These are phyloP conservation scores for Dendrocalamus latiflorus DNA, from an alignment of 202 grass and related monocot genomes.

Conservation along the genomic window DNA sequence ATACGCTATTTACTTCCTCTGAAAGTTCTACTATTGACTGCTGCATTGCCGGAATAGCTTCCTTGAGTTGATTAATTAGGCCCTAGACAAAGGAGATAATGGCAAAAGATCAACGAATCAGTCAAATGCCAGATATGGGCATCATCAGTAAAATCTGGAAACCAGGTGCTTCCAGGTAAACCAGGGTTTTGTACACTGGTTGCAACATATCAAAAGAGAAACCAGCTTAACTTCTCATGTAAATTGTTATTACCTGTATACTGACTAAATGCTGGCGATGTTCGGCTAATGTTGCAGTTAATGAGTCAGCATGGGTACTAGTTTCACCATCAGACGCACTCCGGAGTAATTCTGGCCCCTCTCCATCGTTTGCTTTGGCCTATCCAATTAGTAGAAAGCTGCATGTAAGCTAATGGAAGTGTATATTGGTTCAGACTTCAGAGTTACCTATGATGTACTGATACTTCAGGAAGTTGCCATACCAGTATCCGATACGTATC, in stretches of 20 bases:
- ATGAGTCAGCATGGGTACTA: constrained; percentile 84
- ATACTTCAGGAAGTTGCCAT: background rate
- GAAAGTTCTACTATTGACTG: constrained; percentile 84
- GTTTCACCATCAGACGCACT: constrained; percentile 62
- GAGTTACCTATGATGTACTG: background rate
- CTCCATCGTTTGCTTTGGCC: constrained; percentile 96
- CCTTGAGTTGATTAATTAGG: constrained; percentile 94
- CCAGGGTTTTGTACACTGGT: background rate
- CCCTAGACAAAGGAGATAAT: too few relatives aligned
- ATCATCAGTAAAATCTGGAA: constrained; percentile 30
- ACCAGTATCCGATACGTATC: background rate
- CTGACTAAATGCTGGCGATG: constrained; percentile 97
- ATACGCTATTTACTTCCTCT: constrained; percentile 68
- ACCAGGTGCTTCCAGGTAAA: background rate
- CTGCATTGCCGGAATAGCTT: constrained; percentile 90
- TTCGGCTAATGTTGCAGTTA: constrained; percentile 82
- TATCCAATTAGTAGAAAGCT: constrained; percentile 37
- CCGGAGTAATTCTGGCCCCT: too few relatives aligned
- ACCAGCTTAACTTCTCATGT: background rate
- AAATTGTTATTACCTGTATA: constrained; percentile 73
- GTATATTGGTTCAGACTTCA: constrained; percentile 18
- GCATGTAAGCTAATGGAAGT: background rate
- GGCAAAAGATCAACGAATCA: constrained; percentile 25
- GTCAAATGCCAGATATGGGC: constrained; percentile 9
- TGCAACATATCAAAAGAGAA: background rate